A percentile compares a stretch with the other conserved stretches of the same genome.
Evolutionary conservation across 1,284 basidiomycete genomes (phyloP).

Genomic region (Ceraceosorus guamensis): DNA sequence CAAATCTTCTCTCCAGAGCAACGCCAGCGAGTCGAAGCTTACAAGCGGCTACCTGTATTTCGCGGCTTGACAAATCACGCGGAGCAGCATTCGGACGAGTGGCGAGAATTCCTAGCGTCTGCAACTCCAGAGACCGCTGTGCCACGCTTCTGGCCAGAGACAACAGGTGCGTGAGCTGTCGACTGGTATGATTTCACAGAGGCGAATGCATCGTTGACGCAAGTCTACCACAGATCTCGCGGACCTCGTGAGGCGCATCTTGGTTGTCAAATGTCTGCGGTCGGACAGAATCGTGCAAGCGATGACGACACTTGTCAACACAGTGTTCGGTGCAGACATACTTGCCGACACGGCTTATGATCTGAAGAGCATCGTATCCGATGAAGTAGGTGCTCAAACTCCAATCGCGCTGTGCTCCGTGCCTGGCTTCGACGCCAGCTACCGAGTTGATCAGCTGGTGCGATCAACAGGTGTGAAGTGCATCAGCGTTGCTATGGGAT

Average conservation of each 20-base stretch:
- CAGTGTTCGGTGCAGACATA: conserved; percentile 73
- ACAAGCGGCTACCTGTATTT: conserved; percentile 57
- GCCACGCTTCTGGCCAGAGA: conserved; percentile 60
- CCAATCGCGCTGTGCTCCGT: conserved; percentile 44
- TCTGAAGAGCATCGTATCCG: conserved; percentile 22
- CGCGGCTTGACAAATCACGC: conserved; percentile 68
- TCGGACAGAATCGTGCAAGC: conserved; percentile 81
- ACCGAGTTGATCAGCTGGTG: conserved; percentile 39
- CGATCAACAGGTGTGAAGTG: conserved; percentile 25
- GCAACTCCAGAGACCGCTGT: conserved; percentile 64
- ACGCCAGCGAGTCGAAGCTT: conserved; percentile 53
- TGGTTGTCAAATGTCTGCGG: conserved; percentile 79
- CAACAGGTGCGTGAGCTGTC: no score
- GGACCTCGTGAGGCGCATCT: conserved; percentile 65
- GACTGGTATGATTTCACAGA: conserved; percentile 44
- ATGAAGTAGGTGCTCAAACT: conserved; percentile 31
- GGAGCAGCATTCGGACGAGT: conserved; percentile 60
- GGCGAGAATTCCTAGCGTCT: conserved; percentile 69
- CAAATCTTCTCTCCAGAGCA: conserved; percentile 56
- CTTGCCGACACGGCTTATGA: conserved; percentile 47
- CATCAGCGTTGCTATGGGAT: conserved; percentile 44
- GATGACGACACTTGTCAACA: conserved; percentile 65
- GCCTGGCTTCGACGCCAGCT: conserved; percentile 44
- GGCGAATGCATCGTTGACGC: no score
- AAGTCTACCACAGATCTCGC: conserved; percentile 47